phyloP scores from a whole-genome alignment of 1,139 yeast species.

The Lodderomyces oxycetoniae region DNA sequence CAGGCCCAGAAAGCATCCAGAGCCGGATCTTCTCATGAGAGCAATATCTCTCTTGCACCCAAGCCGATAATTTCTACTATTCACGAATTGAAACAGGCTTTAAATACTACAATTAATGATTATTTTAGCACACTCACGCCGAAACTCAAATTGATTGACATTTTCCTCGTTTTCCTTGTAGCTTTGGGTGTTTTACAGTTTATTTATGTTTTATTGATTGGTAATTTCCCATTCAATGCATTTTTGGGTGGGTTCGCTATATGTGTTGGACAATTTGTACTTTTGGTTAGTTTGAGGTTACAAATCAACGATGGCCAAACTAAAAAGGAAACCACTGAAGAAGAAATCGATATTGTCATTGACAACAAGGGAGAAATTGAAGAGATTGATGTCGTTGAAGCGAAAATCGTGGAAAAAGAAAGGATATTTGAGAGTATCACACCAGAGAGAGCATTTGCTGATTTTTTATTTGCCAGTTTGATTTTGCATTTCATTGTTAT shows the following conservation, averaged over 20 bases:
- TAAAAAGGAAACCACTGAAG: conserved; percentile 32
- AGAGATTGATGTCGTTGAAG: neutral
- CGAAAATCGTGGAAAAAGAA: conserved; percentile 1
- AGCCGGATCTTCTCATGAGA: conserved; percentile 8
- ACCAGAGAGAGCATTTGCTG: conserved; percentile 85
- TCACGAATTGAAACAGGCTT: conserved; percentile 45
- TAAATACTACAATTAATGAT: conserved; percentile 43
- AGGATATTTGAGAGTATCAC: conserved; percentile 49
- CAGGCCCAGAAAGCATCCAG: conserved; percentile 17
- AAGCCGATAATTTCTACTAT: conserved; percentile 12
- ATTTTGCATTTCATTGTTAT: conserved; percentile 82
- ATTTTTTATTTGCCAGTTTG: conserved; percentile 81
- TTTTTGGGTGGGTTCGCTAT: conserved; percentile 88
- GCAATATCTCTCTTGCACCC: conserved; percentile 2
- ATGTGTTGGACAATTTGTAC: conserved; percentile 94
- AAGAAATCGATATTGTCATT: conserved; percentile 19
- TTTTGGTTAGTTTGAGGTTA: conserved; percentile 73
- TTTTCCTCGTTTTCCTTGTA: conserved; percentile 71
- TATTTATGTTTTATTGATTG: conserved; percentile 67
- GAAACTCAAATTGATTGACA: conserved; percentile 64
- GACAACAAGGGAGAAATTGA: neutral
- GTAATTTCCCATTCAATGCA: conserved; percentile 95
- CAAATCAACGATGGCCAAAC: conserved; percentile 39
- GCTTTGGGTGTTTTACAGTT: conserved; percentile 74
- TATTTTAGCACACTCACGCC: conserved; percentile 43